A percentile compares a stretch with the other conserved stretches of the same genome.
Conservation (phyloP, 768 basidiomycete species). For the Lactarius evosmus region DNA sequence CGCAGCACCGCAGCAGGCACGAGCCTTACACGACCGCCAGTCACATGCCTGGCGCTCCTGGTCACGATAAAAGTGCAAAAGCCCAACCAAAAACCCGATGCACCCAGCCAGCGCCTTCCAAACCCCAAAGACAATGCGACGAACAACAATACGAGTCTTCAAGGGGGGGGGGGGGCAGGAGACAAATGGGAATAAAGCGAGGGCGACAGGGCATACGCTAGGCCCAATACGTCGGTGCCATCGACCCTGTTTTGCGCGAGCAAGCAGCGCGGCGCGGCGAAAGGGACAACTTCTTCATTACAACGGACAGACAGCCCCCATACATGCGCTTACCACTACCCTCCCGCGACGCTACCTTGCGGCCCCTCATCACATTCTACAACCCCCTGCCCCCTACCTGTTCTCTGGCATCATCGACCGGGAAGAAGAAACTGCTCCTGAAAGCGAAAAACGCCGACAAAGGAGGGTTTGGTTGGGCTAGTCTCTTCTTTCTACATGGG, state of each 20-base stretch:
- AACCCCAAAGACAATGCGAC: not conserved
- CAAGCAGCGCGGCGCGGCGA: not conserved
- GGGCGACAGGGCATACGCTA: not conserved
- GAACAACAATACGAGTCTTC: constrained; percentile 4
- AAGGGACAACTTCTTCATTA: not conserved
- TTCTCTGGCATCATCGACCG: not conserved
- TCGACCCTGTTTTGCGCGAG: not conserved
- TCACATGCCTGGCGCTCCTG: constrained; percentile 10
- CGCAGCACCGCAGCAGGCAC: constrained; percentile 13
- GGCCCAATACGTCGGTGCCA: not conserved
- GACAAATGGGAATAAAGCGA: not conserved
- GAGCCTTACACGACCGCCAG: not conserved
- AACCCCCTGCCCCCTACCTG: not conserved
- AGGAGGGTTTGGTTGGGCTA: not conserved
- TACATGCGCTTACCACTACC: constrained; percentile 19
- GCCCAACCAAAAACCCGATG: not conserved
- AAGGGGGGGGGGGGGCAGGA: not conserved
- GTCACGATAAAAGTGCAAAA: constrained; percentile 4
- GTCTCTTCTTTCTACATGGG: constrained; percentile 54
- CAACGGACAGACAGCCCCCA: not conserved
- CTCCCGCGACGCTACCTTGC: constrained; percentile 3
- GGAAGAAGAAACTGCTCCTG: not conserved
- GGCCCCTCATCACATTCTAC: not conserved
- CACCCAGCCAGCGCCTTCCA: not conserved
- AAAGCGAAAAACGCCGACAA: not conserved